Evolutionary conservation across 31 red algal genomes (phyloP), one percentile per base, ranked within the genome.

Genomic region (Odonthalia washingtoniensis): DNA sequence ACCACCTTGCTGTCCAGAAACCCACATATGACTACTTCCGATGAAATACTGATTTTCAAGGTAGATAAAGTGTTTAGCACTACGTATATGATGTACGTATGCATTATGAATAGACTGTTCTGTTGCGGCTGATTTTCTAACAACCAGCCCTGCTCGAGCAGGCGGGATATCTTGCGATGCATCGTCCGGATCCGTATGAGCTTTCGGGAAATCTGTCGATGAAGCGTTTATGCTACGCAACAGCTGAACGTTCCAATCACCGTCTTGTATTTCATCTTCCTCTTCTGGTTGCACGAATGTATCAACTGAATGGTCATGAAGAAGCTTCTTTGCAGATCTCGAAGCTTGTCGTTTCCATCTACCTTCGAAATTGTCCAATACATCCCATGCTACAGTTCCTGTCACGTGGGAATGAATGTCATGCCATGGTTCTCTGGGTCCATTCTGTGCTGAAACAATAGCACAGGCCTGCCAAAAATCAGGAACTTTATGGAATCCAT

Each of bases 21-120:
- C 37, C 94, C 94, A 95, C 45, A 89, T 60, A 61, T 95, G 89
- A 66, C 84, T 89, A 5, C 72, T 81, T 37, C 94, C 80, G 31
- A 95, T 66, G 72, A 92, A 96, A 67, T 96, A 96, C 72, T 96
- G 95, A 83, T 93, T 96, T 76, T 96, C 95, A 65, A 96, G 60
- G 46, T 86, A 96, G 30, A 89, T 81, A 43, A 93, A 96, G 37
- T 86, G 79, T 80, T 90, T 91, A 27, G 90, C 83, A 36, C 90
- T 44, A 61, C 95, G 90, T 36, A 96, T 92, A 5, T 93, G 86
- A 62, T 96, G 95, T 30, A 96, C 74, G 42, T 93, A 93, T 0
- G 95, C 95, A 42, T 87, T 44, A 66, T 96, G 95, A 65, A 96
- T 93, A 60, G 89, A 87, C 31, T 75, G 70, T 61, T 95, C 93